Evolutionary conservation across 805 yeast species (phyloP).

Genomic region (Saccharomycopsis schoenii): DNA sequence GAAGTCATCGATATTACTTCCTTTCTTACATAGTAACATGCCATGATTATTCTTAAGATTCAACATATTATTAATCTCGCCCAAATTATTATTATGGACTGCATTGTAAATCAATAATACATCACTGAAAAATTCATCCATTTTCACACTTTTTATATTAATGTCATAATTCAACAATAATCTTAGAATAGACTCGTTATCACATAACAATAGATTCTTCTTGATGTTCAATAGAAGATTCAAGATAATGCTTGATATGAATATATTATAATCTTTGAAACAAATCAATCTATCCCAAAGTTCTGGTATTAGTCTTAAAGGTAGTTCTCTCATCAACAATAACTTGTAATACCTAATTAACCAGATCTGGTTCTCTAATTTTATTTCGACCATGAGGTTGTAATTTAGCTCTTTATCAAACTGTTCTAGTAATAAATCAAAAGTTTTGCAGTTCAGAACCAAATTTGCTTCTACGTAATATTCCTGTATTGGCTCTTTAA

Average conservation of each 20-base stretch:
- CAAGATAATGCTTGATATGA: conserved; percentile 11
- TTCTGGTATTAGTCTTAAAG: conserved; percentile 27
- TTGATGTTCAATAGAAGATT: neutral
- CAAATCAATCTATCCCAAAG: conserved; percentile 36
- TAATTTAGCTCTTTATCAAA: conserved; percentile 40
- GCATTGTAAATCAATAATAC: neutral
- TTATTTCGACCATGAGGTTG: conserved; percentile 32
- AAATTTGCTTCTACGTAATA: conserved; percentile 34
- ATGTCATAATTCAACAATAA: neutral
- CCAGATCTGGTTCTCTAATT: conserved; percentile 43
- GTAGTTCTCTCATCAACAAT: conserved; percentile 37
- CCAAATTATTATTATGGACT: neutral
- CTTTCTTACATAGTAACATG: neutral
- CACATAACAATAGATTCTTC: neutral
- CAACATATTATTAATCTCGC: neutral
- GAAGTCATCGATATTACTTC: neutral
- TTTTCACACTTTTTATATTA: neutral
- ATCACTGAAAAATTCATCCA: neutral
- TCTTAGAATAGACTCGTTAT: neutral
- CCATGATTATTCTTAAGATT: neutral
- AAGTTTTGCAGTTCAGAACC: conserved; percentile 34
- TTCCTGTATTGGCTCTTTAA: conserved; percentile 33
- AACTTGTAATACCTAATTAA: conserved; percentile 39
- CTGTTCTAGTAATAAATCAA: conserved; percentile 34
- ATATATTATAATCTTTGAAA: conserved; percentile 21